Percentiles rank a stretch among this genome's conserved stretches.
These are phyloP conservation scores for Hyphochytrium catenoides DNA, from an alignment of 352 stramenopile genomes.

Conservation along the genomic window DNA sequence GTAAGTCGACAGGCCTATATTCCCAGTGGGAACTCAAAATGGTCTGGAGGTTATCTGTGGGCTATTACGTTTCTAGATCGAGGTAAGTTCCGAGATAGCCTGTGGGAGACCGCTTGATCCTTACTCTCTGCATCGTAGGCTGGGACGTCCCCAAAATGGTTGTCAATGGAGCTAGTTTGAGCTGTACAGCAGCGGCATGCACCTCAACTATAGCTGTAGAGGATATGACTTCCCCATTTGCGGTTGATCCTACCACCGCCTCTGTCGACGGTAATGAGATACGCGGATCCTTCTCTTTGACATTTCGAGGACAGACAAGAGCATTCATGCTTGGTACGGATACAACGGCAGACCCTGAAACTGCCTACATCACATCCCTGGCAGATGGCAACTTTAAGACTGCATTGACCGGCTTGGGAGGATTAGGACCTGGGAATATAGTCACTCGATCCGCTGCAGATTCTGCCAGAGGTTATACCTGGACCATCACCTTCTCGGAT, in stretches of 20 bases:
- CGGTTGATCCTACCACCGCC: conserved; percentile 24
- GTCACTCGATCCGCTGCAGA: conserved; percentile 33
- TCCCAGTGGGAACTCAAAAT: conserved; percentile 44
- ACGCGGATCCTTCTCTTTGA: conserved; percentile 37
- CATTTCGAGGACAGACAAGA: conserved; percentile 18
- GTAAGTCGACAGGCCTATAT: conserved; percentile 57
- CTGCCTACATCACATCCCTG: conserved; percentile 14
- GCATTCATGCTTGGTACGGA: conserved; percentile 16
- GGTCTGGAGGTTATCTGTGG: conserved; percentile 80
- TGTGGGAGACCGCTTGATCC: no score
- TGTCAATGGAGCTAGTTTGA: conserved; percentile 10
- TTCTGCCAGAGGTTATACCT: conserved; percentile 39
- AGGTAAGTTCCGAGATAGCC: no score
- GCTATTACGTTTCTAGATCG: conserved; percentile 67
- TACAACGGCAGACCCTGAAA: conserved; percentile 14
- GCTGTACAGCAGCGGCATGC: conserved; percentile 8
- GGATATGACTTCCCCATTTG: conserved; percentile 14
- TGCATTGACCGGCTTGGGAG: conserved; percentile 19
- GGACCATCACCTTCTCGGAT: conserved; percentile 41
- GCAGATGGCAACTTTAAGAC: conserved; percentile 15
- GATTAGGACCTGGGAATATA: no score
- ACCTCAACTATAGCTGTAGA: conserved; percentile 16
- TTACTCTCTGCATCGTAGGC: no score
- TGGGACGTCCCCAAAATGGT: conserved; percentile 61
- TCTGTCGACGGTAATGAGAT: conserved; percentile 74